Conservation (phyloP, 2,329 filamentous ascomycete species). For the Penicillium sp. region DNA sequence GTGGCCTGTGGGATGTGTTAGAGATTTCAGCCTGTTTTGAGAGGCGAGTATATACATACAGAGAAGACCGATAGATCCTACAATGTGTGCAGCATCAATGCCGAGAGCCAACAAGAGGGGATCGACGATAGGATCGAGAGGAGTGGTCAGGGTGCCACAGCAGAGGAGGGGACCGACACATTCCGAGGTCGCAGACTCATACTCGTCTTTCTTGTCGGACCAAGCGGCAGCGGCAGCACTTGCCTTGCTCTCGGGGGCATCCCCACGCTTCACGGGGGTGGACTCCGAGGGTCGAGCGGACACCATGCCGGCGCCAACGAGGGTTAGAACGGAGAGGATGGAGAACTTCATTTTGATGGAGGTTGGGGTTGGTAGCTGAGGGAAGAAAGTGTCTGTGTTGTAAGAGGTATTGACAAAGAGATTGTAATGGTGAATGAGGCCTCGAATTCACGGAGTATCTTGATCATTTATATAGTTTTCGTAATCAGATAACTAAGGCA, state of each 20-base stretch:
- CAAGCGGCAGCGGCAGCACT: no score
- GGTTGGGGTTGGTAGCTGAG: background rate
- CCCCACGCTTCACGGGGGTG: slow-evolving; percentile 14
- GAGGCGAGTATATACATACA: slow-evolving; percentile 18
- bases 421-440: background rate
- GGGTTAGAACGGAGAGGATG: slow-evolving; percentile 31
- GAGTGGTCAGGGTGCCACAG: slow-evolving; percentile 31
- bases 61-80: slow-evolving; percentile 30
- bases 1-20: slow-evolving; percentile 22
- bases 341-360: slow-evolving; percentile 29
- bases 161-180: slow-evolving; percentile 28
- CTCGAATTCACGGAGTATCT: background rate
- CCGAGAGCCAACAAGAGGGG: slow-evolving; percentile 26
- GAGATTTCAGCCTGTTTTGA: background rate
- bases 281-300: slow-evolving; percentile 25
- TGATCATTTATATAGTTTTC: slow-evolving; percentile 11
- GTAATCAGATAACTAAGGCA: background rate
- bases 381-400: background rate
- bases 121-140: slow-evolving; percentile 28
- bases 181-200: slow-evolving; percentile 10
- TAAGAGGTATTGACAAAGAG: background rate
- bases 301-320: slow-evolving; percentile 30
- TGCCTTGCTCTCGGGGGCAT: background rate
- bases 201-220: no score
- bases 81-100: slow-evolving; percentile 24